Percentiles rank a stretch among this genome's conserved stretches.
These are phyloP conservation scores for Linnemannia schmuckeri DNA, from an alignment of 192 early-diverging fungal genomes.

Conservation along the genomic window DNA sequence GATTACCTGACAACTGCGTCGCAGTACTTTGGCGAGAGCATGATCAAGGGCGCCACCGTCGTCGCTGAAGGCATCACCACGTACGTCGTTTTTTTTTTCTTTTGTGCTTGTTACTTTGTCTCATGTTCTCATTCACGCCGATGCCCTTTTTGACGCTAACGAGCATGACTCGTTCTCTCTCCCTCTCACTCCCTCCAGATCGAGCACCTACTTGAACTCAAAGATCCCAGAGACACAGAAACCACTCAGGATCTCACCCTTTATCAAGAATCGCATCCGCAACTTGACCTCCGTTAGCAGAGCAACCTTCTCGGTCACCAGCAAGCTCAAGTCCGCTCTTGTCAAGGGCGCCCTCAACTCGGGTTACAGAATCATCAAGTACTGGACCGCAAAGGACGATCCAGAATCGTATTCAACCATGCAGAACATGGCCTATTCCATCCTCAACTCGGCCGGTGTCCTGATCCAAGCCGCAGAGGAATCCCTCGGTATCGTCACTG, in stretches of 20 bases:
- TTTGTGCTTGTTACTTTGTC: neutral
- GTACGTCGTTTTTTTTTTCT: conserved; percentile 1
- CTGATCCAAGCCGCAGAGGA: conserved; percentile 50
- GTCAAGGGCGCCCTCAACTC: conserved; percentile 21
- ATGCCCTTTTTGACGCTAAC: neutral
- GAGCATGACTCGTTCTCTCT: neutral
- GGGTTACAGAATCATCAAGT: conserved; percentile 35
- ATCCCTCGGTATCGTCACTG: conserved; percentile 37
- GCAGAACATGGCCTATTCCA: conserved; percentile 48
- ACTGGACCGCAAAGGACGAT: conserved; percentile 48
- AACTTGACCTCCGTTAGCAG: conserved; percentile 37
- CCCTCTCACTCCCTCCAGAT: conserved; percentile 9
- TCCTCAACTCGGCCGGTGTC: conserved; percentile 50
- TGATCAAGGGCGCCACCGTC: conserved; percentile 46
- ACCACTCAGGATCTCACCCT: conserved; percentile 43
- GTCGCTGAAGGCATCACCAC: conserved; percentile 45
- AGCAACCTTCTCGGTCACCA: conserved; percentile 28
- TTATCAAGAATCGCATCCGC: conserved; percentile 51
- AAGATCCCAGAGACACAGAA: conserved; percentile 48
- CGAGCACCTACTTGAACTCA: conserved; percentile 37
- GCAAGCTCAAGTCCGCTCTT: conserved; percentile 27
- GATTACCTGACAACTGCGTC: conserved; percentile 48
- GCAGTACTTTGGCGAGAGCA: conserved; percentile 38
- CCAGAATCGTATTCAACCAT: conserved; percentile 43
- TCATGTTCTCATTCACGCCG: neutral